A percentile compares a stretch with the other conserved stretches of the same genome.
phyloP scores from a whole-genome alignment of 305 asterid species.

The Fraxinus angustifolia region DNA sequence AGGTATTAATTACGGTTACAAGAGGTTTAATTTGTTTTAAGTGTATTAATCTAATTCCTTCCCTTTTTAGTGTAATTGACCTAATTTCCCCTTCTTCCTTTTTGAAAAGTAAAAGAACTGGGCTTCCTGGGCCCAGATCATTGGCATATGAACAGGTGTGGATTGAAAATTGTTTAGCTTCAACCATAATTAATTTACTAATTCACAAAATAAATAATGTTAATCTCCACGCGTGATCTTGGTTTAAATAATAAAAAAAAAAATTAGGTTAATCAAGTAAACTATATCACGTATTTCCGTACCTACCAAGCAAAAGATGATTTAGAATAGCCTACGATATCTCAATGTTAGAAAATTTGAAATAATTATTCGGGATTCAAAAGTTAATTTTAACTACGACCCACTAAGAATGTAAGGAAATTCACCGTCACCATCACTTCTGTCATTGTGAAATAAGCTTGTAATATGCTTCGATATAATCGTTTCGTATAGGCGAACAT shows the following conservation, averaged over 20 bases:
- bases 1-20: no score
- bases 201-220: background rate
- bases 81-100: no score
- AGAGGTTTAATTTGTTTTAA: no score
- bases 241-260: no score
- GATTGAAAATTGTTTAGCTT: no score
- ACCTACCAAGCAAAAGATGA: background rate
- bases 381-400: background rate
- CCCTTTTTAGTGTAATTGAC: no score
- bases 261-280: background rate
- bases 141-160: background rate
- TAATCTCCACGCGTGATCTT: background rate
- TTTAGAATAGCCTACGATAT: background rate
- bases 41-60: no score
- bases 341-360: background rate
- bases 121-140: background rate
- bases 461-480: no score
- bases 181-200: no score
- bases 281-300: background rate
- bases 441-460: background rate
- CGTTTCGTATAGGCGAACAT: no score
- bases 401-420: background rate
- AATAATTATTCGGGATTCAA: background rate
- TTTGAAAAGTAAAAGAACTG: background rate
- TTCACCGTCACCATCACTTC: background rate